Conservation (phyloP, 164 flowering plant species). For the Aristolochia fimbriata region DNA sequence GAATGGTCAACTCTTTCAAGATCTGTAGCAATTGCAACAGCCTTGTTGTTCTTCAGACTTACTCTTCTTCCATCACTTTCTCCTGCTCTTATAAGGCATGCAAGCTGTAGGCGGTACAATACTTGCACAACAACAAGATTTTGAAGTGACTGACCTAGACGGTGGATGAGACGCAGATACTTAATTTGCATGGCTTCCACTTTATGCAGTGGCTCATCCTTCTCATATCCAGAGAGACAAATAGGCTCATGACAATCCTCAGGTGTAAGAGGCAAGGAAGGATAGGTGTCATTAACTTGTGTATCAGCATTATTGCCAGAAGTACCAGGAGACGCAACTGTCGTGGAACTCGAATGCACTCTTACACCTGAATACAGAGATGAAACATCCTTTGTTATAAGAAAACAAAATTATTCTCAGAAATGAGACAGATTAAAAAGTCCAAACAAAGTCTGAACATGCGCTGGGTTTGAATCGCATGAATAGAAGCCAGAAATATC, state of each 20-base stretch:
- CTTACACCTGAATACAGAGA: slow-evolving; percentile 23
- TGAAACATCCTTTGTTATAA: background rate
- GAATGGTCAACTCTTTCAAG: slow-evolving; percentile 53
- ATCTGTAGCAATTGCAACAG: slow-evolving; percentile 44
- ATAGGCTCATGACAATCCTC: slow-evolving; percentile 26
- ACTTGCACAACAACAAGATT: slow-evolving; percentile 69
- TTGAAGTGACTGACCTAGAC: slow-evolving; percentile 46
- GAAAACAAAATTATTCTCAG: background rate
- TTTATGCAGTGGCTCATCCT: slow-evolving; percentile 44
- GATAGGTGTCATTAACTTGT: slow-evolving; percentile 19
- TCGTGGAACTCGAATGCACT: slow-evolving; percentile 13
- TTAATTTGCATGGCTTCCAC: slow-evolving; percentile 67
- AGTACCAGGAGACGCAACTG: slow-evolving; percentile 17
- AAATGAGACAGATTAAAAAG: background rate
- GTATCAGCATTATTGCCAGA: slow-evolving; percentile 15
- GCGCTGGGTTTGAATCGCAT: background rate
- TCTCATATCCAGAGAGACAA: slow-evolving; percentile 15
- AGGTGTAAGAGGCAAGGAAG: slow-evolving; percentile 11
- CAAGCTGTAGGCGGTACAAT: slow-evolving; percentile 70
- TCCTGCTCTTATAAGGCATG: slow-evolving; percentile 60
- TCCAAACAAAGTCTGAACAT: background rate
- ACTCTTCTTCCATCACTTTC: slow-evolving; percentile 55
- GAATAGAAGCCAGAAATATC: background rate
- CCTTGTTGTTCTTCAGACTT: slow-evolving; percentile 32
- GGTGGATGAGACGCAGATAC: slow-evolving; percentile 58